Conservation (phyloP, 2,329 filamentous ascomycete species). For the Sporothrix curviconia region DNA sequence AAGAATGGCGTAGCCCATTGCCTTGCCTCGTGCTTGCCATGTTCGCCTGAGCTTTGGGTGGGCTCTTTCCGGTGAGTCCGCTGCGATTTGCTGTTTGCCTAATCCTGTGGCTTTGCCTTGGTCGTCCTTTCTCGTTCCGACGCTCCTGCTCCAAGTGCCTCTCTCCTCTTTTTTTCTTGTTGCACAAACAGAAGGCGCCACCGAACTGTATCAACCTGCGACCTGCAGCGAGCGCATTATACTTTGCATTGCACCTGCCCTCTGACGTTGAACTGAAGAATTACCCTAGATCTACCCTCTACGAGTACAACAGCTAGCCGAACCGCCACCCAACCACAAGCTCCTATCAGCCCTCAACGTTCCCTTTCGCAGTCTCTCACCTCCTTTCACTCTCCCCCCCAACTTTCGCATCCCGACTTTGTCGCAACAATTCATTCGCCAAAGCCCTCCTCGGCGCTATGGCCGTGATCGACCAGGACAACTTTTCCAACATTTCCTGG, state of each 20-base stretch:
- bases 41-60: not conserved
- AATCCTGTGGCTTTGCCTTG: not conserved
- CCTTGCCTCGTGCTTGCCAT: not conserved
- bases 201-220: not conserved
- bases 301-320: slow-evolving; percentile 6
- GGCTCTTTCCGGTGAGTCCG: not conserved
- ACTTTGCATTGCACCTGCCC: slow-evolving; percentile 3
- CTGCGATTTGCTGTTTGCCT: not conserved
- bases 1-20: not conserved
- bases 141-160: not conserved
- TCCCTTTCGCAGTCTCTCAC: not conserved
- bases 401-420: not conserved
- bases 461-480: slow-evolving; percentile 53
- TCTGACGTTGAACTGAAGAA: not conserved
- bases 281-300: slow-evolving; percentile 1
- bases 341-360: not conserved
- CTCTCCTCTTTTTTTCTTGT: not conserved
- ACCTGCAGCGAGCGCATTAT: not conserved
- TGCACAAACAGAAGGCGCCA: not conserved
- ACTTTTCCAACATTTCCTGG: slow-evolving; percentile 80
- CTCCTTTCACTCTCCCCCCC: not conserved
- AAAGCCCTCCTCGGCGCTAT: slow-evolving; percentile 25
- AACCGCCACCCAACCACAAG: slow-evolving; percentile 5
- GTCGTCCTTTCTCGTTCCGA: not conserved
- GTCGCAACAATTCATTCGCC: not conserved